Conservation (phyloP, 1,284 basidiomycete species). For the Mycena sp. region DNA sequence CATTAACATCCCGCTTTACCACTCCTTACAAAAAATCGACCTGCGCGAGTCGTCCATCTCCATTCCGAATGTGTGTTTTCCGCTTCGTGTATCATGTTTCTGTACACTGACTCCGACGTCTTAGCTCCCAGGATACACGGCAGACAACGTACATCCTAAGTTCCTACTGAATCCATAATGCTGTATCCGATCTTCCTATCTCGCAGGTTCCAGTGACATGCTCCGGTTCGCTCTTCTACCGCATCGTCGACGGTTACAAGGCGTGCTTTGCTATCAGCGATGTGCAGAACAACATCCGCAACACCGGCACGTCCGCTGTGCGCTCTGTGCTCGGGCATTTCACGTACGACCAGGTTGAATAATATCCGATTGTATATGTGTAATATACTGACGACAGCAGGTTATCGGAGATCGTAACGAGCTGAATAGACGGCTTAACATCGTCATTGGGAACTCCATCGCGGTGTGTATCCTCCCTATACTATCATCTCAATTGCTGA, state of each 20-base stretch:
- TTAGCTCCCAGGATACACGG: slow-evolving; percentile 58
- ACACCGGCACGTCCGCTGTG: slow-evolving; percentile 61
- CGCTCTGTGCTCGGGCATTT: slow-evolving; percentile 60
- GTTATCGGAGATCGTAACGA: slow-evolving; percentile 62
- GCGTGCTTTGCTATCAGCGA: slow-evolving; percentile 60
- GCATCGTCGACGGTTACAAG: slow-evolving; percentile 58
- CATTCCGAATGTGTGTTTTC: slow-evolving; percentile 48
- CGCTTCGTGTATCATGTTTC: not conserved
- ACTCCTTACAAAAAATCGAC: slow-evolving; percentile 55
- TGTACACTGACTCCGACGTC: not conserved
- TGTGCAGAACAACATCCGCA: slow-evolving; percentile 55
- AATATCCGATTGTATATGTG: slow-evolving; percentile 5
- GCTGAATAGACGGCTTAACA: slow-evolving; percentile 56
- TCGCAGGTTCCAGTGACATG: slow-evolving; percentile 50
- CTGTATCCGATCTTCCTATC: too few relatives aligned
- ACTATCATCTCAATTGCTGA: not conserved
- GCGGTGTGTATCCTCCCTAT: slow-evolving; percentile 37
- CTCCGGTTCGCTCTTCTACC: slow-evolving; percentile 62
- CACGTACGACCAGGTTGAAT: slow-evolving; percentile 54
- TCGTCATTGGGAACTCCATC: slow-evolving; percentile 58
- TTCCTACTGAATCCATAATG: too few relatives aligned
- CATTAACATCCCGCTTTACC: slow-evolving; percentile 54
- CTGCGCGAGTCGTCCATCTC: slow-evolving; percentile 56
- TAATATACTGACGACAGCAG: slow-evolving; percentile 33
- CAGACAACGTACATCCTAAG: slow-evolving; percentile 53